A percentile compares a stretch with the other conserved stretches of the same genome.
These are phyloP conservation scores for Pseudogymnoascus sp. DNA, from an alignment of 2,329 filamentous ascomycete species.

Conservation along the genomic window DNA sequence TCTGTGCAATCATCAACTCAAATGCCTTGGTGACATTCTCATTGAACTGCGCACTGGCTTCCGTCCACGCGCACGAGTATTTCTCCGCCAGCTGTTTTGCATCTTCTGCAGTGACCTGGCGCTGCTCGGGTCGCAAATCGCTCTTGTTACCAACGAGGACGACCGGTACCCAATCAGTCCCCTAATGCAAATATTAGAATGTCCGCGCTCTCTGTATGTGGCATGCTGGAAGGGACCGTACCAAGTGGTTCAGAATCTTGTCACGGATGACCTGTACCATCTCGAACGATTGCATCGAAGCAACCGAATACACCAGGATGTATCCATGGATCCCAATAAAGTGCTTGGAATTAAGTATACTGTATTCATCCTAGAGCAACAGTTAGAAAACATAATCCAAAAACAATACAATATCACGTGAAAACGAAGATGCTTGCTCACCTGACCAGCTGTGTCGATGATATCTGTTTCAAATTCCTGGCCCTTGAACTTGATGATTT, in stretches of 20 bases:
- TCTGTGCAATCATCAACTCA: slow-evolving; percentile 86
- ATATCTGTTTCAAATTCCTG: slow-evolving; percentile 96
- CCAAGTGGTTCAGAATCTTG: slow-evolving; percentile 93
- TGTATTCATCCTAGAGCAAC: slow-evolving; percentile 77
- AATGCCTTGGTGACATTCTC: slow-evolving; percentile 91
- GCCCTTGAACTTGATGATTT: slow-evolving; percentile 83
- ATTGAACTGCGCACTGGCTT: slow-evolving; percentile 88
- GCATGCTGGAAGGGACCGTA: slow-evolving; percentile 35
- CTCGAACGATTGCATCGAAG: slow-evolving; percentile 87
- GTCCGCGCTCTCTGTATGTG: slow-evolving; percentile 4
- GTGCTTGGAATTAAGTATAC: slow-evolving; percentile 95
- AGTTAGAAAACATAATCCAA: slow-evolving; percentile 14
- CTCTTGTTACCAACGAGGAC: slow-evolving; percentile 97
- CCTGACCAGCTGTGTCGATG: slow-evolving; percentile 94
- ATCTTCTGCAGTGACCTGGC: slow-evolving; percentile 79
- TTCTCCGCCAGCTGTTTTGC: slow-evolving; percentile 78
- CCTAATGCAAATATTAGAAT: slow-evolving; percentile 41
- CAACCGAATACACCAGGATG: slow-evolving; percentile 97
- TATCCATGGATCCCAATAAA: slow-evolving; percentile 99
- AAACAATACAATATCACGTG: slow-evolving; percentile 12
- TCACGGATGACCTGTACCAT: slow-evolving; percentile 95
- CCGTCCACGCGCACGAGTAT: slow-evolving; percentile 87
- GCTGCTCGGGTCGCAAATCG: slow-evolving; percentile 84
- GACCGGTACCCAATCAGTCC: slow-evolving; percentile 84
- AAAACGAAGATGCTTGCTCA: slow-evolving; percentile 33